Evolutionary conservation across 441 rosid genomes (phyloP).

Genomic region (Metrosideros polymorpha): DNA sequence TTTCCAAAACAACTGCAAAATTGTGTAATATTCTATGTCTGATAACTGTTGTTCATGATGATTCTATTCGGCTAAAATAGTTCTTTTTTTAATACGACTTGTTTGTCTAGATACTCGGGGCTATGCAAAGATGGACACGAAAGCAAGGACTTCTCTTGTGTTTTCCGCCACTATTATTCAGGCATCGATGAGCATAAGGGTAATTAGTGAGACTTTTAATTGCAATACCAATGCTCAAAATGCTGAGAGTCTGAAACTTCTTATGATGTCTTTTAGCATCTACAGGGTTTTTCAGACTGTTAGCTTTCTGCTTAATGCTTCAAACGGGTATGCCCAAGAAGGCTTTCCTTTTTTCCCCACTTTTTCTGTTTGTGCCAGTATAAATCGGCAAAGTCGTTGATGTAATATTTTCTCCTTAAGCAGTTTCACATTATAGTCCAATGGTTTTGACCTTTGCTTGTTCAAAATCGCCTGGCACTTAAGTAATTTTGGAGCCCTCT

Average conservation of each 20-base stretch:
- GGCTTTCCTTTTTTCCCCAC: neutral
- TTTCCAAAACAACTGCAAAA: neutral
- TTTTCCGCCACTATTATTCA: constrained; percentile 59
- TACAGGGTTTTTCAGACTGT: neutral
- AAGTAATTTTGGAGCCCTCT: neutral
- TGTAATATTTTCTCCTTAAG: neutral
- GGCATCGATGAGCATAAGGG: constrained; percentile 41
- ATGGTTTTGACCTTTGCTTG: neutral
- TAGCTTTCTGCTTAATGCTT: neutral
- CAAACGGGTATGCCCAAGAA: neutral
- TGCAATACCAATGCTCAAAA: neutral
- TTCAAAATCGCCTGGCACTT: neutral
- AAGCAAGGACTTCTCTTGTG: constrained; percentile 70
- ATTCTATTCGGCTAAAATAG: neutral
- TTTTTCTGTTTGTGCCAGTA: neutral
- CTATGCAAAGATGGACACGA: constrained; percentile 64
- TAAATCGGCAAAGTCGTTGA: neutral
- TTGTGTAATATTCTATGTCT: neutral
- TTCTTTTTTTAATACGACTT: neutral
- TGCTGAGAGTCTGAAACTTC: neutral
- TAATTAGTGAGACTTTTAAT: neutral
- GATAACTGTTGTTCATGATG: neutral
- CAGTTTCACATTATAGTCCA: neutral
- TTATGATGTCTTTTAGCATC: neutral
- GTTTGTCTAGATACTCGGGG: constrained; percentile 47